A percentile compares a stretch with the other conserved stretches of the same genome.
Evolutionary conservation across 352 stramenopile genomes (phyloP).

Genomic region (Pelagophyceae sp.): DNA sequence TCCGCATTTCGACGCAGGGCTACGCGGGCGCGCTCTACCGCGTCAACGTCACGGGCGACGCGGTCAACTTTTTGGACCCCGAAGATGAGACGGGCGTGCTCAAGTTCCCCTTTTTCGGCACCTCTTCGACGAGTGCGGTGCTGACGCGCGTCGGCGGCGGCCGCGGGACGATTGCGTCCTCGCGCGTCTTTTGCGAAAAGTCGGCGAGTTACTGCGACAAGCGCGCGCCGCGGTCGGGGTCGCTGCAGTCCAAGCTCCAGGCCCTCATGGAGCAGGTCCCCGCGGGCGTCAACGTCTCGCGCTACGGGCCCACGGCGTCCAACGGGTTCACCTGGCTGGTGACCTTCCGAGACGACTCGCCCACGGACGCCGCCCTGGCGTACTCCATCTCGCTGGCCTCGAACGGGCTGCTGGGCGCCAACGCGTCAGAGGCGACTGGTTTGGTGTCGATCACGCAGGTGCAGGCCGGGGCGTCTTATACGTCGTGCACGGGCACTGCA

Average conservation of each 20-base stretch:
- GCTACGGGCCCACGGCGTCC: conserved; percentile 42
- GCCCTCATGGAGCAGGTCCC: conserved; percentile 38
- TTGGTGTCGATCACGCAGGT: conserved; percentile 52
- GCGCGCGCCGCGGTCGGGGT: conserved; percentile 26
- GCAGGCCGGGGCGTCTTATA: conserved; percentile 55
- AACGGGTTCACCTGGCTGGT: conserved; percentile 70
- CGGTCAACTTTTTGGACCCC: conserved; percentile 35
- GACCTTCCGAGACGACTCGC: conserved; percentile 72
- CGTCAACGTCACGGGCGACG: conserved; percentile 7
- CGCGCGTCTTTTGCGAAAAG: conserved; percentile 41
- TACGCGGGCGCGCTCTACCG: conserved; percentile 13
- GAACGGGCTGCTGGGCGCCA: conserved; percentile 31
- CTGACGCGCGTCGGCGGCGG: conserved; percentile 37
- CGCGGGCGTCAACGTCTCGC: conserved; percentile 59
- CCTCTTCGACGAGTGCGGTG: not conserved
- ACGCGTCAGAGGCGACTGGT: conserved; percentile 42
- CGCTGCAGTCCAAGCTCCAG: conserved; percentile 48
- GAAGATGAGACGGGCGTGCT: not conserved
- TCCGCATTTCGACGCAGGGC: conserved; percentile 44
- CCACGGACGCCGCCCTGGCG: conserved; percentile 50
- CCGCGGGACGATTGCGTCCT: conserved; percentile 37
- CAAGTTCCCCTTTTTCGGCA: not conserved
- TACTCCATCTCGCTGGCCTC: conserved; percentile 49
- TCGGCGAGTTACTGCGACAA: not conserved
- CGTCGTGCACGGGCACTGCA: conserved; percentile 60